These are phyloP conservation scores for Mortierella sp. DNA, from an alignment of 371 early-diverging fungal species.

Conservation along the genomic window DNA sequence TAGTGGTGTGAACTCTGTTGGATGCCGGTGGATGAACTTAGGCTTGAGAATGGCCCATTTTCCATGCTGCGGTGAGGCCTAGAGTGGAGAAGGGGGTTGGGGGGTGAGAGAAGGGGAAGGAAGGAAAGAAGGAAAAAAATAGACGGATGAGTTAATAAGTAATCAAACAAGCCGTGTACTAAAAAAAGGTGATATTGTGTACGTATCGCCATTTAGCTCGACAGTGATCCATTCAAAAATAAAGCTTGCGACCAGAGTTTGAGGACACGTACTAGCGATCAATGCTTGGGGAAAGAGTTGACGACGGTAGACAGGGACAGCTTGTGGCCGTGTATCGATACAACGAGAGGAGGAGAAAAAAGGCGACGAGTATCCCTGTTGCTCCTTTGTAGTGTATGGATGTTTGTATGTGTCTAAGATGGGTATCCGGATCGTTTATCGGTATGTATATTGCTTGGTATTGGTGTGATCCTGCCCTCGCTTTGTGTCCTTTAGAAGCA, in stretches of 20 bases:
- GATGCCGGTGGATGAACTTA: constrained; percentile 31
- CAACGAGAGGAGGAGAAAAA: no score
- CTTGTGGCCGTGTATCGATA: no score
- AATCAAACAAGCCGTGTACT: constrained; percentile 3
- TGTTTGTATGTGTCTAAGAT: background rate
- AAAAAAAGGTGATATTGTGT: background rate
- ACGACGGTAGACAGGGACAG: background rate
- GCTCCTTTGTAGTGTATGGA: background rate
- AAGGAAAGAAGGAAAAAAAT: constrained; percentile 7
- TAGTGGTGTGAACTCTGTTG: constrained; percentile 46
- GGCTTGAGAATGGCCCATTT: constrained; percentile 40
- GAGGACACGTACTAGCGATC: background rate
- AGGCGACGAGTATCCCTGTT: background rate
- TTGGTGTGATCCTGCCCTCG: background rate
- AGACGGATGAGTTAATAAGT: background rate
- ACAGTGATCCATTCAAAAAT: background rate
- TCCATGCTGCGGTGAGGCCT: constrained; percentile 44
- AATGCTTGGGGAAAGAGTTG: background rate
- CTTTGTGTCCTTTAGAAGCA: background rate
- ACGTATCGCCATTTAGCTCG: background rate
- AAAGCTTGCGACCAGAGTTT: background rate
- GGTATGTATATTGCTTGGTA: background rate
- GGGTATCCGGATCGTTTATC: background rate
- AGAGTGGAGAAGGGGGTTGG: background rate
- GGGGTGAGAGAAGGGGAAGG: background rate